Evolutionary conservation across 2,329 filamentous ascomycete genomes (phyloP).

Genomic region (Fusarium pseudograminearum): DNA sequence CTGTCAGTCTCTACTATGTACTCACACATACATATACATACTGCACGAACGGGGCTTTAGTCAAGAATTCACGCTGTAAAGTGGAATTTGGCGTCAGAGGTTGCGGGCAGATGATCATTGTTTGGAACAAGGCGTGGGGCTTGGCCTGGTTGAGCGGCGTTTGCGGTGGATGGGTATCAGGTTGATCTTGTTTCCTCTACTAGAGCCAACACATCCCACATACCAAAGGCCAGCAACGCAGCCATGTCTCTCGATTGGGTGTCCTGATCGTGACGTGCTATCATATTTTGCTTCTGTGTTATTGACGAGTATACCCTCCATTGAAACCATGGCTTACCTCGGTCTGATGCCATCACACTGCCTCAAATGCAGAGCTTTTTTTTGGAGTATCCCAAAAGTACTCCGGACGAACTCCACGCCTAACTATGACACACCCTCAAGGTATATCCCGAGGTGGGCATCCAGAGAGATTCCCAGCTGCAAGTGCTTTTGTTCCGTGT

Average conservation of each 20-base stretch:
- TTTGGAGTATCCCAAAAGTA: constrained; percentile 10
- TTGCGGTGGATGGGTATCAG: constrained; percentile 25
- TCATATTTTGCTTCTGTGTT: background rate
- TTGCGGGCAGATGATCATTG: background rate
- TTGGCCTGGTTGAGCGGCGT: constrained; percentile 11
- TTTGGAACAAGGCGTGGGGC: constrained; percentile 24
- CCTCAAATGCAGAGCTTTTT: background rate
- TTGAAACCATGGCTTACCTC: background rate
- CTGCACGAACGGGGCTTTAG: background rate
- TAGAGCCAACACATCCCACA: constrained; percentile 13
- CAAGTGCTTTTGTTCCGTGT: constrained; percentile 23
- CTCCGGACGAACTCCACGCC: background rate
- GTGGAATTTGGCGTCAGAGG: constrained; percentile 1
- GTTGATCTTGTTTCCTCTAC: constrained; percentile 17
- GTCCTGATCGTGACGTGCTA: background rate
- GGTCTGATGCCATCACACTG: background rate
- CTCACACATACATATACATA: background rate
- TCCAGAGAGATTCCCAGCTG: constrained; percentile 23
- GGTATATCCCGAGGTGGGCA: constrained; percentile 17
- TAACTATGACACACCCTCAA: background rate
- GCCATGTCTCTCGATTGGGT: background rate
- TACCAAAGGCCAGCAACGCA: background rate
- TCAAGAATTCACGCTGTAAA: background rate
- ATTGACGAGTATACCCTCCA: background rate
- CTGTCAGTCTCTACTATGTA: constrained; percentile 6